Conservation (phyloP, 1,139 yeast species). For the Suhomyces choctaworum region DNA sequence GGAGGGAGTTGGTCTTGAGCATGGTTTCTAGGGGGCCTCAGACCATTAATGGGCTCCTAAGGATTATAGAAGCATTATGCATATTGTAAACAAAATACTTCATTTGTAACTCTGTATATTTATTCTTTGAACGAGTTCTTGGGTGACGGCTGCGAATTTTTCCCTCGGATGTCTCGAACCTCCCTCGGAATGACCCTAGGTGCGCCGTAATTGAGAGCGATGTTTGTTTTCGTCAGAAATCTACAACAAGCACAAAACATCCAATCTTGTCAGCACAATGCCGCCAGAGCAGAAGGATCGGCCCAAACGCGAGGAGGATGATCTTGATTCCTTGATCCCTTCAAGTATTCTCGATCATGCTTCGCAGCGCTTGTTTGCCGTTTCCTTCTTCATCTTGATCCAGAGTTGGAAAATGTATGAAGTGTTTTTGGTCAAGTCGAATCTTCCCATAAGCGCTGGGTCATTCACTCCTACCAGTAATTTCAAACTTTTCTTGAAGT, state of each 20-base stretch:
- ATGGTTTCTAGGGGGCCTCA: no score
- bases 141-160: background rate
- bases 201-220: slow-evolving; percentile 1
- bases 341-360: slow-evolving; percentile 66
- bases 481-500: slow-evolving; percentile 66
- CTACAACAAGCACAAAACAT: no score
- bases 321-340: slow-evolving; percentile 40
- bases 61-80: no score
- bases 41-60: background rate
- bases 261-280: background rate
- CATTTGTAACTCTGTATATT: no score
- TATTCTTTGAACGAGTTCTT: no score
- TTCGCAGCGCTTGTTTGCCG: slow-evolving; percentile 70
- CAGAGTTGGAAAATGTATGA: slow-evolving; percentile 86
- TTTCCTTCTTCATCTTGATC: slow-evolving; percentile 65
- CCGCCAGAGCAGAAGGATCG: slow-evolving; percentile 8
- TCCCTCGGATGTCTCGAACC: slow-evolving; percentile 3
- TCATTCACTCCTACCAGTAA: slow-evolving; percentile 37
- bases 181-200: slow-evolving; percentile 5
- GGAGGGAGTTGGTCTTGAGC: no score
- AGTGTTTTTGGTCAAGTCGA: slow-evolving; percentile 46
- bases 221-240: slow-evolving; percentile 6
- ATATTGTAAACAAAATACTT: no score
- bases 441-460: slow-evolving; percentile 22
- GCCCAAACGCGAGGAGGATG: slow-evolving; percentile 11